Conservation (phyloP, 2,329 filamentous ascomycete species). For the Moelleriella libera region DNA sequence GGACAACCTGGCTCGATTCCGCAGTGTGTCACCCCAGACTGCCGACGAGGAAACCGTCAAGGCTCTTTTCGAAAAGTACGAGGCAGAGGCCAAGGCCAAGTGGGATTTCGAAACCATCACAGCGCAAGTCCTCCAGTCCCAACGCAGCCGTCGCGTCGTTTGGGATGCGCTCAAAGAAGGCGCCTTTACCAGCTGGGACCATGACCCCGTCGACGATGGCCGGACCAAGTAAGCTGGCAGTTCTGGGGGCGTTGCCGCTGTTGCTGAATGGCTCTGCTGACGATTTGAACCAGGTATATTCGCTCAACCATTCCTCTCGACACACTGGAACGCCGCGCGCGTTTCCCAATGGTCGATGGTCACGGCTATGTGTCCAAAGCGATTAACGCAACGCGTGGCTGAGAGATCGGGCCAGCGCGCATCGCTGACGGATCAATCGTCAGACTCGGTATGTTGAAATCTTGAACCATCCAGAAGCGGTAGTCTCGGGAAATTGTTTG, state of each 20-base stretch:
- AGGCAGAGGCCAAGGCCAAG: constrained; percentile 55
- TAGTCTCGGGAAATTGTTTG: too few species aligned
- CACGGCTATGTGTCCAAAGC: constrained; percentile 32
- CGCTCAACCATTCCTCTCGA: constrained; percentile 71
- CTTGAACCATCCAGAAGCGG: too few species aligned
- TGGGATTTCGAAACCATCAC: constrained; percentile 79
- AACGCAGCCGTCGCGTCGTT: constrained; percentile 65
- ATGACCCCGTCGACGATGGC: constrained; percentile 59
- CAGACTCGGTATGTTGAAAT: too few species aligned
- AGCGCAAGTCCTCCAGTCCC: constrained; percentile 56
- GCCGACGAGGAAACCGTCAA: constrained; percentile 30
- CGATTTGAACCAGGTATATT: constrained; percentile 51
- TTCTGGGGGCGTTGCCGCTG: not conserved
- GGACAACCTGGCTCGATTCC: constrained; percentile 50
- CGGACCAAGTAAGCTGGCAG: constrained; percentile 40
- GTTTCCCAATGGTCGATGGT: constrained; percentile 52
- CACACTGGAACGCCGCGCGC: constrained; percentile 62
- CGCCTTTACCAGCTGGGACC: constrained; percentile 72
- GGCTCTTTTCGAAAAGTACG: constrained; percentile 48
- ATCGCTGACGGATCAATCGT: too few species aligned
- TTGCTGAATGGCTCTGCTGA: not conserved
- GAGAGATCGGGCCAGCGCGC: too few species aligned
- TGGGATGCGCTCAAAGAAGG: constrained; percentile 70
- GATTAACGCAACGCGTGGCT: constrained; percentile 19
- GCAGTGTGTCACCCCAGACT: constrained; percentile 22